Base-by-base conservation (phyloP, 1,284 basidiomycete genomes). In the Trichosporon ovoides region DNA sequence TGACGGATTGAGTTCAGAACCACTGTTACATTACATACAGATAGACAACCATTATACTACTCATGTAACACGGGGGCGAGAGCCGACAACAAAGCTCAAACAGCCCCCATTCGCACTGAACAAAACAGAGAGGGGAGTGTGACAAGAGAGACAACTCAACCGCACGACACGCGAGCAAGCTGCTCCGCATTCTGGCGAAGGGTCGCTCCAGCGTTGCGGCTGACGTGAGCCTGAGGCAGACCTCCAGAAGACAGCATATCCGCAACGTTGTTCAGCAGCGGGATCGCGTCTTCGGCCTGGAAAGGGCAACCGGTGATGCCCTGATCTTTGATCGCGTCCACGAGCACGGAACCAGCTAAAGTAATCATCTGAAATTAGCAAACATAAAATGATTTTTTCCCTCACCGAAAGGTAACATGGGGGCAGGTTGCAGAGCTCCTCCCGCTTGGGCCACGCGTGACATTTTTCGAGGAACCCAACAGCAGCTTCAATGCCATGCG, bases 361-460 rank as follows among this genome's bases (percentile, higher is more conserved):
- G 59, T 55, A 11, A 63, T 66, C 66, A 68, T 68, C 64, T 68
- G 51, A 18, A 11, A 50, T 40, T 22, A 56, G 53, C 36, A 16
- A 54, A 18, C 36, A 19, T 11, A 19, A 34, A 14, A 1, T n/a
- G n/a, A 53, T 52, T 38, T 13, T 5, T 1, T 10, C 2, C 64
- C 68, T 64, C 34, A 71, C 68, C 2, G 57, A 51, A 18, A 70
- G 59, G 38, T 71, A 71, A 12, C 65, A 65, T 19, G 68, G 67
- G 2, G 68, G 67, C 11, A 74, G 58, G 52, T 68, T 66, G 7
- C 61, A 57, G 14, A 74, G 43, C 33, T 64, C 63, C 24, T 58
- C 60, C 13, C 48, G 24, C 38, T 55, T 57, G 9, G 51, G 53
- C 72, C 72, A 74, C 12, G 53, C 40, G 6, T 57, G 38, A 53